phyloP scores from a whole-genome alignment of 768 basidiomycete genomes.

The Podaxis sp. region DNA sequence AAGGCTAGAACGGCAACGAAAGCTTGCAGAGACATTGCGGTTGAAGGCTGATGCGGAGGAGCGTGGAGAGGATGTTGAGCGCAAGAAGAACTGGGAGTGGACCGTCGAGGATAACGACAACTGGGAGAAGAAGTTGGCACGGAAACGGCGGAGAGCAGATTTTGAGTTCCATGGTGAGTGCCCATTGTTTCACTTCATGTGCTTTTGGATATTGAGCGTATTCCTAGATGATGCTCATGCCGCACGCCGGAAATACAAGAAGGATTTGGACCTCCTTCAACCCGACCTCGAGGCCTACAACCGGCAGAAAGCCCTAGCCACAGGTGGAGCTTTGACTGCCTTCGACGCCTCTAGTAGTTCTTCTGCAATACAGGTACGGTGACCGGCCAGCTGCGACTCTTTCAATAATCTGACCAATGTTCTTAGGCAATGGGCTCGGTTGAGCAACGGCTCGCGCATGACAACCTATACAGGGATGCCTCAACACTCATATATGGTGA shows the following conservation, averaged over 20 bases:
- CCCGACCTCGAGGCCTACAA: constrained; percentile 88
- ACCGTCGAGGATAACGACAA: constrained; percentile 93
- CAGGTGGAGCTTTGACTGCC: constrained; percentile 71
- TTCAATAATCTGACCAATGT: constrained; percentile 27
- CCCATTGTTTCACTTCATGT: not conserved
- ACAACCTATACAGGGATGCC: constrained; percentile 89
- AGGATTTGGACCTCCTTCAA: constrained; percentile 85
- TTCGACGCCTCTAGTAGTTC: constrained; percentile 50
- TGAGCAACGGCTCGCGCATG: constrained; percentile 68
- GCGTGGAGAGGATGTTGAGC: constrained; percentile 86
- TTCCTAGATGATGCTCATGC: constrained; percentile 83
- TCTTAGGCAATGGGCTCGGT: not conserved
- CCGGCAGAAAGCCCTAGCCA: constrained; percentile 81
- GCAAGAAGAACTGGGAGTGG: constrained; percentile 93
- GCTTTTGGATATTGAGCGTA: constrained; percentile 1
- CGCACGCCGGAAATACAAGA: constrained; percentile 87
- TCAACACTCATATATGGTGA: constrained; percentile 93
- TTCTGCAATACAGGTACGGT: constrained; percentile 33
- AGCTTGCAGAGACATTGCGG: constrained; percentile 83
- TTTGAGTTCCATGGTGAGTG: constrained; percentile 88
- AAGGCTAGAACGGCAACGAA: constrained; percentile 85
- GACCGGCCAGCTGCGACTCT: not conserved
- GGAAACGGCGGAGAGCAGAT: constrained; percentile 83
- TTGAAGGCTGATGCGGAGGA: constrained; percentile 88
- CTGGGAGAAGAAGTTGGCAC: constrained; percentile 89